Base-by-base conservation (phyloP, 1,284 basidiomycete genomes). In the Takashimella koratensis region DNA sequence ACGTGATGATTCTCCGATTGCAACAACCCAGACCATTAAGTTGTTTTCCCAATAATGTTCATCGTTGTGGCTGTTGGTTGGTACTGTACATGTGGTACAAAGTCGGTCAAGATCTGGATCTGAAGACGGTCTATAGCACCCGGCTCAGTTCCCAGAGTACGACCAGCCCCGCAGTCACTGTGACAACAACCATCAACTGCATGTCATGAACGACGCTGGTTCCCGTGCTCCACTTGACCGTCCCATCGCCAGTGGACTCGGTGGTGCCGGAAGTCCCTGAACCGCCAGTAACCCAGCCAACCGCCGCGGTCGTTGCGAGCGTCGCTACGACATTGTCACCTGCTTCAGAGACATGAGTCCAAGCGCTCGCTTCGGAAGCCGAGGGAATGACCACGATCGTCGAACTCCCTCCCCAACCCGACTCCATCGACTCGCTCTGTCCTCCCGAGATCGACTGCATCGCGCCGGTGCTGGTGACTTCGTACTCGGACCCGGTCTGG, bases 401-500 rank as follows among this genome's bases (percentile, higher is more conserved):
- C 30, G 30, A 36, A 36, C 30, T 36, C 16, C 30, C 30, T 8
- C 8, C 30, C 30, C 30, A 36, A 36, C 16, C 30, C 10, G 30
- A 8, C 8, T 8, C 16, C 16, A 16, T 16, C n/a, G n/a, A n/a
- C n/a, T n/a, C n/a, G n/a, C n/a, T n/a, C n/a, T n/a, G n/a, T 8
- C 30, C 30, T 16, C 30, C 30, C 10, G 30, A 36, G 16, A 16
- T 16, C 30, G 8, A 16, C 16, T 8, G 10, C 10, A 36, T 8
- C 8, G 10, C 16, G 16, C 55, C 4, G 51, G 50, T 6, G 30
- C 30, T 36, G 13, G 63, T 65, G 16, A 43, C 36, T 22, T 56
- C 46, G 45, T 57, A 60, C 5, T 36, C 51, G 2, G 45, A 45
- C 0, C 64, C 64, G 6, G 22, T 47, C 21, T 43, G 54, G 11